Evolutionary conservation across 2,329 filamentous ascomycete species (phyloP), one percentile per base, ranked within the genome.

Genomic region (Orbilia brochopaga): DNA sequence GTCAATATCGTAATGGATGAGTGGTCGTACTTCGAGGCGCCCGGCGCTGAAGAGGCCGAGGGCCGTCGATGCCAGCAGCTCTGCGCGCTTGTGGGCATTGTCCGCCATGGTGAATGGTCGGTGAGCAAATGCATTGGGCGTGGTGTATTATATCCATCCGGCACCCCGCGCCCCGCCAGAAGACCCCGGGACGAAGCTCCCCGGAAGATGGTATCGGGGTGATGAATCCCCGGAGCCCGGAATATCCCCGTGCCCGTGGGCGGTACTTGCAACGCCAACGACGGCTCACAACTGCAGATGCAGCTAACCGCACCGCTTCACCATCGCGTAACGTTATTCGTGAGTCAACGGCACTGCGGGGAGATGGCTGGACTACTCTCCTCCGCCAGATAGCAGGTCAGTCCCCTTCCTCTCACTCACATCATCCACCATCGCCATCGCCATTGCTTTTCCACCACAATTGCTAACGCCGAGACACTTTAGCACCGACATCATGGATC

Each of bases 41-140:
- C 70, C 70, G 11, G 73, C 61, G 56, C 64, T 59, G 60, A 76
- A 75, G 32, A 76, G 69, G 55, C 73, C 74, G 23, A 77, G 75
- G 2, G 75, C 74, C 44, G 74, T 74, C 19, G 65, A 73, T 23
- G 75, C 75, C 40, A 77, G 69, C 15, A 69, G 46, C 17, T 61
- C 66, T 10, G 75, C 75, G 35, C 74, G 48, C 30, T 62, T 59
- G 17, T 75, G 69, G 46, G 40, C 50, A 35, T 51, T 72, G 37
- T 69, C 55, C 1, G 52, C 60, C 60, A 70, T 70, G 7, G 42
- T 53, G 27, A n/a, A 32, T 32, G 27, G 27, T 3, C 27, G 4
- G 27, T 32, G 27, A 32, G 3, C n/a, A n/a, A 8, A 32, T 32
- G 27, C 27, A 32, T 32, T n/a, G n/a, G n/a, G 46, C 51, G 51